A percentile compares a stretch with the other conserved stretches of the same genome.
Conservation (phyloP, 345 rosid genomes). For the Rhodomyrtus tomentosa region DNA sequence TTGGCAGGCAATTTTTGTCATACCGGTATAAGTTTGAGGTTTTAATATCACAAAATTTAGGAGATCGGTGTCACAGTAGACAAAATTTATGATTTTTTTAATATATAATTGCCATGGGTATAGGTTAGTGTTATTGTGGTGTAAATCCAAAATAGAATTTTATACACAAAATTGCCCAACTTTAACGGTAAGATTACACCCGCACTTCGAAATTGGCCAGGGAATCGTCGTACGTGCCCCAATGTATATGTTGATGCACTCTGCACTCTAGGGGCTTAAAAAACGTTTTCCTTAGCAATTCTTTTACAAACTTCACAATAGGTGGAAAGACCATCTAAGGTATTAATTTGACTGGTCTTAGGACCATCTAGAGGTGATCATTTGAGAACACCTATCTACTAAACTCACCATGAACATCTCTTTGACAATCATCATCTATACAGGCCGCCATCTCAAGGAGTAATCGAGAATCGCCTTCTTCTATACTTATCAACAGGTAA, state of each 20-base stretch:
- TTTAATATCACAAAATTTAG: not conserved
- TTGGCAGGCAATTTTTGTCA: not conserved
- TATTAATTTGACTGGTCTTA: not conserved
- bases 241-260: not conserved
- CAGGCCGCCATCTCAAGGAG: not conserved
- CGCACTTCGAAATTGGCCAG: not conserved
- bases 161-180: not conserved
- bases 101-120: not conserved
- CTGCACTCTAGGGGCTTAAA: not conserved
- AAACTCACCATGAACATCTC: not conserved
- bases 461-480: not conserved
- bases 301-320: not conserved
- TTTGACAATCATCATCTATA: not conserved
- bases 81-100: not conserved
- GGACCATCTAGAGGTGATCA: not conserved
- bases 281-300: not conserved
- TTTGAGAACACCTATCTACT: not conserved
- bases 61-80: rapidly evolving
- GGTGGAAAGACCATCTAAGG: not conserved
- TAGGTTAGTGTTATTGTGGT: not conserved
- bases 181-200: not conserved
- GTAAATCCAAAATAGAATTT: not conserved
- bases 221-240: not conserved
- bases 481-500: not conserved
- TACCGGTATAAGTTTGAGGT: not conserved